Base-by-base conservation (phyloP, 805 yeast species). In the Metschnikowia colocasiae region DNA sequence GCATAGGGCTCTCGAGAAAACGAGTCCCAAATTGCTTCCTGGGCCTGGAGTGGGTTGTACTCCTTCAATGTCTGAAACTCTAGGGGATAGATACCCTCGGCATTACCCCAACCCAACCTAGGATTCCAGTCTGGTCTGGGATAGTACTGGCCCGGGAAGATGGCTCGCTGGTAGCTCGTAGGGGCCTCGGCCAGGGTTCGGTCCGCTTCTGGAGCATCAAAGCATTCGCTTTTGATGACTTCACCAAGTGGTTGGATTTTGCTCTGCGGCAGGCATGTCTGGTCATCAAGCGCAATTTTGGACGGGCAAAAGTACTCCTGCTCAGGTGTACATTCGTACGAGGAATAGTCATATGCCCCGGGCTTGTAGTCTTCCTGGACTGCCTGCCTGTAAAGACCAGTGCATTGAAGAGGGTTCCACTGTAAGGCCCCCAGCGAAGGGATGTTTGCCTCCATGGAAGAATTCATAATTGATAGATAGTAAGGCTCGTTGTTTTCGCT, bases 371-470 rank as follows among this genome's bases (percentile, higher is more conserved):
- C 38, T 35, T 36, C 40, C 13, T n/a, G 29, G 3, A 16, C 40
- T 10, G 20, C 12, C 29, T 36, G 40, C 9, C 40, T 36, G 15
- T 15, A 10, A 16, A 23, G 12, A 10, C 16, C 19, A 15, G 27
- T 15, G 13, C 18, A 36, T 9, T n/a, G 20, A 6, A 25, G 27
- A 10, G 40, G 40, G 10, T 23, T 20, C 40, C 29, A 16, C 19
- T 5, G 40, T 9, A 36, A 36, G 20, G 25, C n/a, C 7, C 29
- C 20, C 40, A 36, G 29, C 15, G n/a, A 36, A 23, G 12, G 40
- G 9, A 36, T 16, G 20, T 23, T 36, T n/a, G 40, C 40, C n/a
- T 36, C 40, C 29, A 36, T 36, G 9, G 40, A 36, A 7, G 40
- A 36, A 15, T 36, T 36, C 40, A 36, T 23, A 5, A 23, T 22